Evolutionary conservation across 768 basidiomycete species (phyloP).

Genomic region (Termitomyces sp.): DNA sequence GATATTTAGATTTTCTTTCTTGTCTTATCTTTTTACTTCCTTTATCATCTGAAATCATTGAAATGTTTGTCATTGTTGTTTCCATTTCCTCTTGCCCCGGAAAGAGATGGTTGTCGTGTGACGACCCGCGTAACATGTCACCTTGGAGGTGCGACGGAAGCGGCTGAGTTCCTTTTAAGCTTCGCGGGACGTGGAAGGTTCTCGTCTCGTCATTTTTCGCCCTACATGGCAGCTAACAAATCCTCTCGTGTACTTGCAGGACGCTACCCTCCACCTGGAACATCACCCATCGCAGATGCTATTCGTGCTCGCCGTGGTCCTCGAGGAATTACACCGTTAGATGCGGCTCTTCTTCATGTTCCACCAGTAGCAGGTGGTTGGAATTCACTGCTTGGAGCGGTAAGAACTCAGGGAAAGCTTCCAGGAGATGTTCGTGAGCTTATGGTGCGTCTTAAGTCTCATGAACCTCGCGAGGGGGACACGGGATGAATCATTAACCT

Average conservation of each 20-base stretch:
- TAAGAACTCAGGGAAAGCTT: conserved; percentile 44
- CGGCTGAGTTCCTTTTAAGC: conserved; percentile 2
- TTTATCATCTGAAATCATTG: too few species aligned
- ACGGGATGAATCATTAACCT: neutral
- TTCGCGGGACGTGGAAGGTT: neutral
- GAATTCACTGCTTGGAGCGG: conserved; percentile 47
- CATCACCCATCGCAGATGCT: conserved; percentile 42
- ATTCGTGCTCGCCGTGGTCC: conserved; percentile 47
- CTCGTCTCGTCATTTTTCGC: neutral
- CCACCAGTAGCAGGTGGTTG: conserved; percentile 48
- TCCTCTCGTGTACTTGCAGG: conserved; percentile 42
- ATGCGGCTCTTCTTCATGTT: conserved; percentile 46
- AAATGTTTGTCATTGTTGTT: too few species aligned
- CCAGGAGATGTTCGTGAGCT: conserved; percentile 48
- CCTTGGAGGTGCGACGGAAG: neutral
- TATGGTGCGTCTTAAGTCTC: conserved; percentile 33
- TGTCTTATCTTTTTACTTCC: too few species aligned
- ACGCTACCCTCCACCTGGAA: conserved; percentile 39
- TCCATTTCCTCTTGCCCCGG: too few species aligned
- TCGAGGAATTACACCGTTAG: conserved; percentile 47
- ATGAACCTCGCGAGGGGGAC: neutral
- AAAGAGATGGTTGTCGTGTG: too few species aligned
- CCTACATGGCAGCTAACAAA: conserved; percentile 9
- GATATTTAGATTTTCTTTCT: too few species aligned
- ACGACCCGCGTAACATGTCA: too few species aligned